Conservation (phyloP, 352 stramenopile species). For the Pythium phragmiticola region DNA sequence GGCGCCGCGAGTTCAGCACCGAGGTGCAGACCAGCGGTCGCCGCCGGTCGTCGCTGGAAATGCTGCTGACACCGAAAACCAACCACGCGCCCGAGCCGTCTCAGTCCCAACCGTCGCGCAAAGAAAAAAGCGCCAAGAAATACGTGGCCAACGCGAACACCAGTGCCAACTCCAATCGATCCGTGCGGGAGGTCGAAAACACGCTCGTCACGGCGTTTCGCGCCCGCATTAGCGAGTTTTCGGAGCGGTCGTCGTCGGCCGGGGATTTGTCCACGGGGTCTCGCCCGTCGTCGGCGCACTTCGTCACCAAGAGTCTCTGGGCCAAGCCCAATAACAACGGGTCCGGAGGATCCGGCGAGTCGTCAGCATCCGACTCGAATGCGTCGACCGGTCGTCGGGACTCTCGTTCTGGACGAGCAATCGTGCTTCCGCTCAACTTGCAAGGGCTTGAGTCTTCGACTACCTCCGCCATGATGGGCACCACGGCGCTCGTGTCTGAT, state of each 20-base stretch:
- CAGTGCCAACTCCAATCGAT: neutral
- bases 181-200: conserved; percentile 22
- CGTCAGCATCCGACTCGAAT: conserved; percentile 2
- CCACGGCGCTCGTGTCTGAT: neutral
- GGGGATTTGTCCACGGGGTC: conserved; percentile 9
- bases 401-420: neutral
- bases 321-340: conserved; percentile 2
- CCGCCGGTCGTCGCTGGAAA: conserved; percentile 12
- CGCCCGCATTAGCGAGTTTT: conserved; percentile 26
- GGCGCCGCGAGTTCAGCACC: conserved; percentile 26
- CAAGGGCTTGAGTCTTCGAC: conserved; percentile 14
- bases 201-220: conserved; percentile 29
- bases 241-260: conserved; percentile 16
- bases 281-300: conserved; percentile 15
- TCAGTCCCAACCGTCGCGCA: neutral
- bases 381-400: conserved; percentile 6
- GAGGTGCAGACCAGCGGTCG: conserved; percentile 17
- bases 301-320: conserved; percentile 8
- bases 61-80: conserved; percentile 9
- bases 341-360: neutral
- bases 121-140: conserved; percentile 7
- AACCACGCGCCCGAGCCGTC: neutral
- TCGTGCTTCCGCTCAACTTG: conserved; percentile 25
- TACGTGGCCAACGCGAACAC: neutral
- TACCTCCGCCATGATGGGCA: neutral